Evolutionary conservation across 192 early-diverging fungal genomes (phyloP).

Genomic region (Phlyctochytrium bullatum): DNA sequence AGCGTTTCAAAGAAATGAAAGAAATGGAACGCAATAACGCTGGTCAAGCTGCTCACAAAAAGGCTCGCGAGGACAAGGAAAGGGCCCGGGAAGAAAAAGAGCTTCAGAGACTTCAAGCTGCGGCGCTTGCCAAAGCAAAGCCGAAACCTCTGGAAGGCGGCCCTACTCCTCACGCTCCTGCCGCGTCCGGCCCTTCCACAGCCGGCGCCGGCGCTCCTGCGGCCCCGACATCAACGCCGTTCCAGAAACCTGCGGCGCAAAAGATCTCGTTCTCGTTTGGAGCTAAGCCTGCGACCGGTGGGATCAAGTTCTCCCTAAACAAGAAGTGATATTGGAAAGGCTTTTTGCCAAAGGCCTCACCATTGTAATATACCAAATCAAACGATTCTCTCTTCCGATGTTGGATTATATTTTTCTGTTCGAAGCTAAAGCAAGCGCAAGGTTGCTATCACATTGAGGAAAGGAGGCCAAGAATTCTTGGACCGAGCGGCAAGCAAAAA

Average conservation of each 20-base stretch:
- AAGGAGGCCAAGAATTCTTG: too few relatives aligned
- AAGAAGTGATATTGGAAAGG: too few relatives aligned
- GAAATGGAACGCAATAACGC: conserved; percentile 42
- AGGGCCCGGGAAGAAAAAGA: conserved; percentile 66
- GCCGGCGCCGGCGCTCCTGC: neutral
- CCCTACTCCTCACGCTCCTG: neutral
- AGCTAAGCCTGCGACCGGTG: neutral
- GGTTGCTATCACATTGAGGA: too few relatives aligned
- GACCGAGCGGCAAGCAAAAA: too few relatives aligned
- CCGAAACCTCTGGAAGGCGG: neutral
- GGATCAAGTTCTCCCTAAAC: neutral
- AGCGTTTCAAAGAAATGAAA: conserved; percentile 79
- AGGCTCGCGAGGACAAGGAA: conserved; percentile 58
- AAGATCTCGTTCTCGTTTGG: neutral
- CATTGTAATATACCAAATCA: too few relatives aligned
- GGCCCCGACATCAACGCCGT: neutral
- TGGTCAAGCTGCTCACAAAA: conserved; percentile 43
- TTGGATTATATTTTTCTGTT: too few relatives aligned
- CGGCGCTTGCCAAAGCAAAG: conserved; percentile 39
- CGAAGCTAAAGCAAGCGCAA: too few relatives aligned
- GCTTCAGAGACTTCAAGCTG: conserved; percentile 61
- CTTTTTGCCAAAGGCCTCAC: too few relatives aligned
- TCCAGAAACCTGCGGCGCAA: neutral
- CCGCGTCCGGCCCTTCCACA: neutral
- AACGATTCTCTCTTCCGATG: too few relatives aligned